Base-by-base conservation (phyloP, 75 land plant genomes). In the Ceratopteris richardii region DNA sequence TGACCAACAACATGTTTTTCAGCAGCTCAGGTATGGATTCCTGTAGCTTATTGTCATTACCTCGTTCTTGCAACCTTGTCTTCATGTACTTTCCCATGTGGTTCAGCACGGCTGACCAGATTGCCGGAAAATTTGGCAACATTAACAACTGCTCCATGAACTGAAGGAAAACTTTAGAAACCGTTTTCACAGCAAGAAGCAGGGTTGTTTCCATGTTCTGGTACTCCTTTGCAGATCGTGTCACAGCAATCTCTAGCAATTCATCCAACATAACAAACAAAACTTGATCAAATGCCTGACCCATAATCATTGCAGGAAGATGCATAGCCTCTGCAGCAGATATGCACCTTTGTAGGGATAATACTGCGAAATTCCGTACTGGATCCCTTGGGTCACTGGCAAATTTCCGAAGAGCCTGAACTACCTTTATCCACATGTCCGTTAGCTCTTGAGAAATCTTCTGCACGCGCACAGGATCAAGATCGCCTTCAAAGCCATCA, bases 301-400 rank as follows among this genome's bases (percentile, higher is more conserved):
- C 29, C 96, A 83, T 86, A 29, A 66, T 59, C 11, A 72, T 58
- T 4, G 59, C 31, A 24, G 85, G 67, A 37, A 90, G 72, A 9
- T 44, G 43, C 41, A 94, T 64, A 27, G 63, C 80, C 22, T 90
- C 91, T 11, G 71, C 86, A 31, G 79, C 85, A 12, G 74, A 50
- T 57, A 90, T 50, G 73, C 85, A 79, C 17, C 61, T 71, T 65
- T 84, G 83, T 66, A 90, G 58, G 2, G 76, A 90, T 16, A 72
- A 20, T 11, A 90, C 51, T 21, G 97, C 96, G 58, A 83, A 78
- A 54, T 94, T 94, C 43, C 98, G 69, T 18, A 94, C 97, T 43
- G 90, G 92, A 68, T 94, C 98, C 52, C 98, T 79, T 56, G 81
- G 98, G 39, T 90, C 98, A 30, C 77, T 61, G 63, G 82, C 78